Evolutionary conservation across 2,329 filamentous ascomycete genomes (phyloP), one percentile per base, ranked within the genome.

Genomic region (Beauveria asiatica): DNA sequence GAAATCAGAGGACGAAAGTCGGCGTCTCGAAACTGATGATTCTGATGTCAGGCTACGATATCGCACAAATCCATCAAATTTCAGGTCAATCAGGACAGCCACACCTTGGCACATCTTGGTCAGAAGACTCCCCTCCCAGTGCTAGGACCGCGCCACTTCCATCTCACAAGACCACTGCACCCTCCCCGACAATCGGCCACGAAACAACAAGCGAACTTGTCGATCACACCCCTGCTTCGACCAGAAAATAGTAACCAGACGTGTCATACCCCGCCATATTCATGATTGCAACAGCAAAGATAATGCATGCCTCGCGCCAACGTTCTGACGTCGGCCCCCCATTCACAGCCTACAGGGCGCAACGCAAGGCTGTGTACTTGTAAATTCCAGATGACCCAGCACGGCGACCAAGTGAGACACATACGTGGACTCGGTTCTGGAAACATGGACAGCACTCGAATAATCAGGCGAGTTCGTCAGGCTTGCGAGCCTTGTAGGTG

Each of bases 401-500:
- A 7, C 30, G n/a, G n/a, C 30, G n/a, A 11, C 21, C 0, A 48
- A n/a, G 11, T 11, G 11, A 19, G 27, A 17, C 49, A 13, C 33
- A 37, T 16, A 37, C 33, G 33, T 5, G 13, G 33, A 37, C 33
- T 37, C 19, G 16, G 37, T 59, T 23, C 45, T 25, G 41, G 25
- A 23, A 42, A 41, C 3, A 61, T 61, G 59, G 59, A 61, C 25
- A 27, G 46, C 37, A 16, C 37, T 4, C 59, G 62, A 17, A 58
- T 45, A 19, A 39, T 39, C 30, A 62, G 62, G 39, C 60, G 63
- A 55, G 58, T 52, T 30, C 62, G 63, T 1, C 61, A 64, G 53
- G 72, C 72, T 42, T 74, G 72, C 61, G 72, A 73, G 59, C 70
- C 71, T 17, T 74, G 72, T 62, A 67, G 72, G 72, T 73, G 63